phyloP scores from a whole-genome alignment of 2,329 filamentous ascomycete species.

The Alternaria alternata region DNA sequence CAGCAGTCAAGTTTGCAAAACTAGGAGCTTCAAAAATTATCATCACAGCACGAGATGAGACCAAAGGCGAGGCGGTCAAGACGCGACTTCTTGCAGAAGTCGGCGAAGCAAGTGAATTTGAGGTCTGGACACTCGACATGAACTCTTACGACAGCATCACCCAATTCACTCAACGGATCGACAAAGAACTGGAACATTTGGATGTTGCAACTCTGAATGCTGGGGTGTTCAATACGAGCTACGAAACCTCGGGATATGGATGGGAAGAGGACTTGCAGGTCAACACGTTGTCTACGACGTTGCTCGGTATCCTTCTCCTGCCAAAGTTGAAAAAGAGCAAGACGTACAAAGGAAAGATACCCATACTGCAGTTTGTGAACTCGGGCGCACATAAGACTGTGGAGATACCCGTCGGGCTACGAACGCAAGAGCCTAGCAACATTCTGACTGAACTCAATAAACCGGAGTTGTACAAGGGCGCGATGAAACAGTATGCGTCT shows the following conservation, averaged over 20 bases:
- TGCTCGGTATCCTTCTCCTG: background rate
- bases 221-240: too few relatives aligned
- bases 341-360: too few relatives aligned
- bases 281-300: background rate
- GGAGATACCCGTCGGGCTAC: too few relatives aligned
- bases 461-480: too few relatives aligned
- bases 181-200: too few relatives aligned
- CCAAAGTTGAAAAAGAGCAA: background rate
- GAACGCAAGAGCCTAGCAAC: too few relatives aligned
- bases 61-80: too few relatives aligned
- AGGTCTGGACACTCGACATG: constrained; percentile 4
- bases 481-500: background rate
- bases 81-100: background rate
- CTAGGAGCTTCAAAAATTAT: background rate
- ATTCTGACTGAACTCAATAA: too few relatives aligned
- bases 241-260: too few relatives aligned
- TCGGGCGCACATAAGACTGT: too few relatives aligned
- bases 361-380: too few relatives aligned
- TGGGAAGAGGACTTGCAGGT: background rate
- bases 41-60: background rate
- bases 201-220: too few relatives aligned
- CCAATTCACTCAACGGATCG: background rate
- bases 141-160: background rate
- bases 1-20: background rate
- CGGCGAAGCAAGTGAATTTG: background rate